Evolutionary conservation across 2,329 filamentous ascomycete genomes (phyloP), one percentile per base, ranked within the genome.

Genomic region (Metarhizium guizhouense): DNA sequence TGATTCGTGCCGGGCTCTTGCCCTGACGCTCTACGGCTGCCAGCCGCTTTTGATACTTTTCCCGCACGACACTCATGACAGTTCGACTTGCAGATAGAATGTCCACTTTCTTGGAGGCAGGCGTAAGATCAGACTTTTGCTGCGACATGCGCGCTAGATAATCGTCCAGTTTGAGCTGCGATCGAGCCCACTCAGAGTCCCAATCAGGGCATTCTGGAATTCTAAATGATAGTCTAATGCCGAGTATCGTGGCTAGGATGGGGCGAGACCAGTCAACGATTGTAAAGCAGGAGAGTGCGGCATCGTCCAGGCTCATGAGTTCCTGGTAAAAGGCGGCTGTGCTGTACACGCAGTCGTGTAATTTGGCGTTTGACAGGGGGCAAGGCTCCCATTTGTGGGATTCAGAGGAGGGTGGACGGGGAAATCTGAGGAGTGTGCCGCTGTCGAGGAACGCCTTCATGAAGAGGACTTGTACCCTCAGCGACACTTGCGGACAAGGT

Each of bases 171-270:
- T 68, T 63, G 1, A 81, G 60, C 40, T 69, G 61, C 16, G 59
- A 61, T 20, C 78, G 67, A 0, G 74, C 76, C 58, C 65, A 71
- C 2, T 62, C 59, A 43, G 72, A 65, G 52, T 72, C 67, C 55
- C 68, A 71, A 4, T 62, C 68, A 0, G 73, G 69, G 14, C 70
- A 73, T 0, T 66, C 61, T 0, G 68, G 56, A 11, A 78, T 30
- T 0, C 76, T 72, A 47, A 81, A 77, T 3, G 76, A 78, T 34
- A 80, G 63, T 1, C 75, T 72, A 51, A 77, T 72, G 16, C 71
- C 72, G 4, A 79, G 56, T 51, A 80, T 73, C 40, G 75, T 62
- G 49, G 61, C 54, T 40, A 59, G 55, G 48, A 81, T 71, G 52
- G 80, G 63, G 32, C 69, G 70, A 47, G 64, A 63, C 73, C 75